Evolutionary conservation across 176 grass and related monocot genomes (phyloP).

Genomic region (Metroxylon sagu): DNA sequence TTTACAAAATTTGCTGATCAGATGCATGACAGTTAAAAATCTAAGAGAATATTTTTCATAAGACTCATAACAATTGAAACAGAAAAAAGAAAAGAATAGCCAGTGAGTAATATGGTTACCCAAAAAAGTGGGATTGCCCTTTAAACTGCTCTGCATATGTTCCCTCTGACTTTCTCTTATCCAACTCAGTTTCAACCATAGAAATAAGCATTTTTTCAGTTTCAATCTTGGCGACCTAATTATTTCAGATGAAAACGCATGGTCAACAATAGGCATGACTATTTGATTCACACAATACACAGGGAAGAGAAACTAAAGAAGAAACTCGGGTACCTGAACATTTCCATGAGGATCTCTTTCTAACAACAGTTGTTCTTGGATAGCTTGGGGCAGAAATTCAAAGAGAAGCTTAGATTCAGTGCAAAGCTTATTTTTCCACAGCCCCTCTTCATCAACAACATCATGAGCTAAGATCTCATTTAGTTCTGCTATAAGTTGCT

Average conservation of each 20-base stretch:
- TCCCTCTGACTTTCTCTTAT: slow-evolving; percentile 77
- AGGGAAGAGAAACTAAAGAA: too few relatives aligned
- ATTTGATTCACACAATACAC: neutral
- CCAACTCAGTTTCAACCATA: slow-evolving; percentile 97
- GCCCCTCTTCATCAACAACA: slow-evolving; percentile 76
- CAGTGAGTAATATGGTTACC: slow-evolving; percentile 29
- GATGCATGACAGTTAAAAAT: too few relatives aligned
- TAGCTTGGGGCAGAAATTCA: slow-evolving; percentile 79
- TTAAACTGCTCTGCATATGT: slow-evolving; percentile 69
- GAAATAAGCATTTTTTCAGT: slow-evolving; percentile 98
- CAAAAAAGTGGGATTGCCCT: slow-evolving; percentile 98
- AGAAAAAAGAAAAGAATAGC: too few relatives aligned
- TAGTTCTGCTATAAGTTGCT: slow-evolving; percentile 89
- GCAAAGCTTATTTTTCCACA: slow-evolving; percentile 88
- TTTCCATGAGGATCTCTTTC: slow-evolving; percentile 99
- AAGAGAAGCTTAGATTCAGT: slow-evolving; percentile 53
- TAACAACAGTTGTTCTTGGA: slow-evolving; percentile 89
- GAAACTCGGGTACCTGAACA: slow-evolving; percentile 60
- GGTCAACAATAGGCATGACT: slow-evolving; percentile 9
- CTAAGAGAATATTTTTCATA: too few relatives aligned
- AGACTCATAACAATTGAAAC: too few relatives aligned
- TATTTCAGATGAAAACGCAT: neutral
- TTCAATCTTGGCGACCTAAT: slow-evolving; percentile 97
- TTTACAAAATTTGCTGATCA: too few relatives aligned
- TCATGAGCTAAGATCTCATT: slow-evolving; percentile 93